phyloP scores from a whole-genome alignment of 225 moss, liverwort and hornwort genomes.

The Anthoceros angustus region DNA sequence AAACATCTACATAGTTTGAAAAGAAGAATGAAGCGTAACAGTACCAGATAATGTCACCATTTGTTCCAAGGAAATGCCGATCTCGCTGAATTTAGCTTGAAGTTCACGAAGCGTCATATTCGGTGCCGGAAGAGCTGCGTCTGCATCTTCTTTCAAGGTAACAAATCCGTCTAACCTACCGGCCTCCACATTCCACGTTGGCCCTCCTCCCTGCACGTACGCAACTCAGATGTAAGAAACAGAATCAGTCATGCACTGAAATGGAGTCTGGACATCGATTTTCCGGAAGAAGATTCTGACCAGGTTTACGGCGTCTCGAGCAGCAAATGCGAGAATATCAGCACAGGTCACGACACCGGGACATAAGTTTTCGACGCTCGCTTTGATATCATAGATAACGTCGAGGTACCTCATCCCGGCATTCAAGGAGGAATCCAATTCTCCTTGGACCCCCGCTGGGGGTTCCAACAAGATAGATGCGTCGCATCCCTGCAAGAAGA shows the following conservation, averaged over 20 bases:
- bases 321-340: conserved; percentile 10
- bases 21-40: no score
- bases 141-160: neutral
- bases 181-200: neutral
- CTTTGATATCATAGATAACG: conserved; percentile 9
- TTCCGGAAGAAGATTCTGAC: neutral
- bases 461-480: conserved; percentile 13
- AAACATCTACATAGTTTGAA: no score
- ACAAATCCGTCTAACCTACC: neutral
- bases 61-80: neutral
- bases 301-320: conserved; percentile 7
- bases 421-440: conserved; percentile 7
- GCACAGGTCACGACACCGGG: conserved; percentile 14
- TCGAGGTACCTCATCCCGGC: conserved; percentile 5
- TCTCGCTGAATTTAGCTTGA: neutral
- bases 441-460: neutral
- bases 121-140: neutral
- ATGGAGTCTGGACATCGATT: no score
- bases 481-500: conserved; percentile 11
- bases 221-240: no score
- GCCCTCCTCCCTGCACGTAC: neutral
- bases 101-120: neutral
- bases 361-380: conserved; percentile 7
- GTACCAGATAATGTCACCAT: conserved; percentile 1
- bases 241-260: no score